phyloP scores from a whole-genome alignment of 345 rosid genomes.

The Atalantia buxifolia region DNA sequence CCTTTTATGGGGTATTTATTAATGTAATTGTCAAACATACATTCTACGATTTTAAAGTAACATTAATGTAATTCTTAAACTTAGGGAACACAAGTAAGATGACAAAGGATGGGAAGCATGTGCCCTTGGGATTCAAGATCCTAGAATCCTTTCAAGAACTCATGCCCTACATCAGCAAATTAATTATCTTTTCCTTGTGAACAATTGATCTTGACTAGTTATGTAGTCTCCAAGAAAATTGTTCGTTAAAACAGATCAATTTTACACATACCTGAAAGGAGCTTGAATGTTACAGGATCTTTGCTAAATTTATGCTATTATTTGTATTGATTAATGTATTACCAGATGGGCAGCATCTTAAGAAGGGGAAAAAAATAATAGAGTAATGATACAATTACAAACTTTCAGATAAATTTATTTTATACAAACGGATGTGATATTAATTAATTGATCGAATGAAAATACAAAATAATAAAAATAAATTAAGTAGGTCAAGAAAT shows the following conservation, averaged over 20 bases:
- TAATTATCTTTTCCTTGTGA: not conserved
- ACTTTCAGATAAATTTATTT: too few species aligned
- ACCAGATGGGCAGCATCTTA: not conserved
- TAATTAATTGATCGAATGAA: too few species aligned
- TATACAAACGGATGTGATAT: too few species aligned
- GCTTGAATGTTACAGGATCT: slow-evolving; percentile 4
- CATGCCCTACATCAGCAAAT: not conserved
- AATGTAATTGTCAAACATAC: not conserved
- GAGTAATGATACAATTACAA: too few species aligned
- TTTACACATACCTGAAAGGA: not conserved
- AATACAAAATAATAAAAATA: too few species aligned
- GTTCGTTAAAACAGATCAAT: not conserved
- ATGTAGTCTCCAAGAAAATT: not conserved
- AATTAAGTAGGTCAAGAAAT: too few species aligned
- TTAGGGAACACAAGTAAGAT: not conserved
- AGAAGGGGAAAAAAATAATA: too few species aligned
- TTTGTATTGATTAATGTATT: not conserved
- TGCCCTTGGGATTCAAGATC: not conserved
- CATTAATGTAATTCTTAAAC: not conserved
- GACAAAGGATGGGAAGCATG: not conserved
- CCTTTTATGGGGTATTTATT: not conserved
- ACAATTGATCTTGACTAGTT: not conserved
- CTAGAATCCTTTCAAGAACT: not conserved
- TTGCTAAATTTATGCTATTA: not conserved
- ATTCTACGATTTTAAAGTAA: too few species aligned